phyloP scores from a whole-genome alignment of 2,329 filamentous ascomycete species.

The Catunica adiposa region DNA sequence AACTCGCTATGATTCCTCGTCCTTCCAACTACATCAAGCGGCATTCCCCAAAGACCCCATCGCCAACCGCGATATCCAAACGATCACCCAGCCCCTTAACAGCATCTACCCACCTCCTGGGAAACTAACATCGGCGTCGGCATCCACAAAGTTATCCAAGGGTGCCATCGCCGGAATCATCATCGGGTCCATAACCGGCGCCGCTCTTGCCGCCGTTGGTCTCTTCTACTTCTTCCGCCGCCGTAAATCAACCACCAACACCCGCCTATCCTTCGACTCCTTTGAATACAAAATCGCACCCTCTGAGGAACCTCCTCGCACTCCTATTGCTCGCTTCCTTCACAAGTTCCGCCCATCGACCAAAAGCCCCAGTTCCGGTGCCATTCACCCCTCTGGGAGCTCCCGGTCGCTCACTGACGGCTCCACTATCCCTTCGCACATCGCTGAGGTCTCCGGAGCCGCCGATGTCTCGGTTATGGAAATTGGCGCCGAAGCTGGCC shows the following conservation, averaged over 20 bases:
- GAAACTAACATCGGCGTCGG: neutral
- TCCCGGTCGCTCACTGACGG: neutral
- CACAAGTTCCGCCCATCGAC: slow-evolving; percentile 23
- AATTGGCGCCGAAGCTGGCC: slow-evolving; percentile 27
- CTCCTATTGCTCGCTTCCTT: slow-evolving; percentile 27
- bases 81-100: slow-evolving; percentile 22
- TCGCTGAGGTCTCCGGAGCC: slow-evolving; percentile 8
- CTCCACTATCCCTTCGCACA: slow-evolving; percentile 14
- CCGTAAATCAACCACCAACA: slow-evolving; percentile 20
- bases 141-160: slow-evolving; percentile 22
- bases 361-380: neutral
- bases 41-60: slow-evolving; percentile 30
- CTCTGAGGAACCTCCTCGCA: slow-evolving; percentile 20
- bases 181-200: slow-evolving; percentile 26
- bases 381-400: neutral
- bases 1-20: slow-evolving; percentile 36
- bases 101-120: slow-evolving; percentile 31
- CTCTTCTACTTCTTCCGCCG: slow-evolving; percentile 22
- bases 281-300: slow-evolving; percentile 15
- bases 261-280: slow-evolving; percentile 16
- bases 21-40: slow-evolving; percentile 41
- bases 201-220: slow-evolving; percentile 21
- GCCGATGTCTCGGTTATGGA: slow-evolving; percentile 18
- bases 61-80: slow-evolving; percentile 25
- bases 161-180: slow-evolving; percentile 30